Percentiles rank a stretch among this genome's conserved stretches.
phyloP scores from a whole-genome alignment of 2,329 filamentous ascomycete genomes.

The Tolypocladium amazonense region DNA sequence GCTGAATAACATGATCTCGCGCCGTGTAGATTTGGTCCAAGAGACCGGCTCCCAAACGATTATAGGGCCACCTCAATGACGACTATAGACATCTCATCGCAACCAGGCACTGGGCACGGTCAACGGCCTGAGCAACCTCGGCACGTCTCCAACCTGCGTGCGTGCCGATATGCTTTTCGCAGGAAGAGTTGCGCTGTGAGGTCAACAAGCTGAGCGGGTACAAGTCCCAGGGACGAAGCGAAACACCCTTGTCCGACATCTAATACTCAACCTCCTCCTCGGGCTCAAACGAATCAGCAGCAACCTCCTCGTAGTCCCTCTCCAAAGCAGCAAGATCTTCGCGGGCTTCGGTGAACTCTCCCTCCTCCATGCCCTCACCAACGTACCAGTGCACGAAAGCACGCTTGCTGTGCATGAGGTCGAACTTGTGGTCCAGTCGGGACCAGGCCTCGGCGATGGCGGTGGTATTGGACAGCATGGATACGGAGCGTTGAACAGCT shows the following conservation, averaged over 20 bases:
- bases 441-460: constrained; percentile 67
- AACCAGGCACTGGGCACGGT: background rate
- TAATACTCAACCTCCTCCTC: constrained; percentile 74
- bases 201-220: too few species aligned
- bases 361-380: constrained; percentile 86
- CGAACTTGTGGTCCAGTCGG: constrained; percentile 63
- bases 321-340: constrained; percentile 79
- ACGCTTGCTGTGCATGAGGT: constrained; percentile 70
- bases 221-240: background rate
- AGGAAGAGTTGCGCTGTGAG: background rate
- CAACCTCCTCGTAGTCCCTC: constrained; percentile 82
- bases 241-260: background rate
- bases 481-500: constrained; percentile 51
- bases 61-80: constrained; percentile 4
- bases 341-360: constrained; percentile 78
- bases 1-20: background rate
- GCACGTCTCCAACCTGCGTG: background rate
- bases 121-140: background rate
- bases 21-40: background rate
- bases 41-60: constrained; percentile 1
- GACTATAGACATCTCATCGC: constrained; percentile 6
- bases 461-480: constrained; percentile 67
- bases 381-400: constrained; percentile 74
- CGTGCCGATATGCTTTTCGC: background rate
- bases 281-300: constrained; percentile 56